A percentile compares a stretch with the other conserved stretches of the same genome.
phyloP scores from a whole-genome alignment of 169 alveolate species.

The Plasmodium coatneyi region DNA sequence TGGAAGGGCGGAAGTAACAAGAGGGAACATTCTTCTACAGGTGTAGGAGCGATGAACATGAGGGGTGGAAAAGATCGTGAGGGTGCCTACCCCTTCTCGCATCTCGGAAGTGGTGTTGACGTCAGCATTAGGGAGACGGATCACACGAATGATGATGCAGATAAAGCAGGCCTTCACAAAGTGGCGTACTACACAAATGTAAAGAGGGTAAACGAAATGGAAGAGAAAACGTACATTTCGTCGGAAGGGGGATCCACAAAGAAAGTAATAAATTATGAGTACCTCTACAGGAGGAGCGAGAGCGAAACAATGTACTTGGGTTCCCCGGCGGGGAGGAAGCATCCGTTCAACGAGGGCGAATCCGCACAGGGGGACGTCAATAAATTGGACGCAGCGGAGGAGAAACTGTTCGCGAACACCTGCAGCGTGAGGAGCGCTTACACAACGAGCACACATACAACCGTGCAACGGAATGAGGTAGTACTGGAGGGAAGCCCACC shows the following conservation, averaged over 20 bases:
- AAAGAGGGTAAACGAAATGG: not conserved
- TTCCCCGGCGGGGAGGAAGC: not conserved
- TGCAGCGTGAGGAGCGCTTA: not conserved
- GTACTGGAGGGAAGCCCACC: not conserved
- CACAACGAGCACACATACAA: not conserved
- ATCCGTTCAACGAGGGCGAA: not conserved
- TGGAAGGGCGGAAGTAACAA: not conserved
- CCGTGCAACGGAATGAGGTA: not conserved
- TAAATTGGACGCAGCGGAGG: not conserved
- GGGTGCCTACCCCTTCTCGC: not conserved
- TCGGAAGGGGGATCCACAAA: not conserved
- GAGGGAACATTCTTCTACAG: not conserved
- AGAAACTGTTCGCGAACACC: not conserved
- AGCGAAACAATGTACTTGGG: not conserved
- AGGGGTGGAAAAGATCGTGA: not conserved
- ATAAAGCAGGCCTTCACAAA: not conserved
- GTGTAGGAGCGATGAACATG: not conserved
- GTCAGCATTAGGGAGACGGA: not conserved
- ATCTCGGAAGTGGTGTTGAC: not conserved
- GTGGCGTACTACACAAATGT: constrained; percentile 6
- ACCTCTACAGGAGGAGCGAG: not conserved
- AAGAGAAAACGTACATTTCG: not conserved
- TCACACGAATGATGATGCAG: not conserved
- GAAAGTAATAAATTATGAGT: constrained; percentile 8
- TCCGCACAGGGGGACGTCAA: not conserved